phyloP scores from a whole-genome alignment of 78 protist species.

The Speleostelium caveatum region DNA sequence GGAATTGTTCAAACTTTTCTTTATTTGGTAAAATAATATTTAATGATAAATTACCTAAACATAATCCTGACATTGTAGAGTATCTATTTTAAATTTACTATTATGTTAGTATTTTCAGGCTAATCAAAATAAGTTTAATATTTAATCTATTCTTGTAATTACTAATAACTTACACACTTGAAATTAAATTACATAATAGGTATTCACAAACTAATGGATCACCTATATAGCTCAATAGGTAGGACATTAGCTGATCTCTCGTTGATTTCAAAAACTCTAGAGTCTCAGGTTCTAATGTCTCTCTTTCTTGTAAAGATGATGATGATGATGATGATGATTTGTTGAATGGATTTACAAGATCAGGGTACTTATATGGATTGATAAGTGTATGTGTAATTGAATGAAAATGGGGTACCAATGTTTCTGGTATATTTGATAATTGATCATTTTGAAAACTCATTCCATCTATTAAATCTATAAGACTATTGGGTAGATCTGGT shows the following conservation, averaged over 20 bases:
- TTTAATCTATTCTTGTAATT: too few species aligned
- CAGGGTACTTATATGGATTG: slow-evolving; percentile 1
- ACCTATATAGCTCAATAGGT: not conserved
- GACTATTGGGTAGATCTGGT: not conserved
- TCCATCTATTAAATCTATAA: not conserved
- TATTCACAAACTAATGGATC: slow-evolving; percentile 40
- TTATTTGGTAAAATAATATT: slow-evolving; percentile 5
- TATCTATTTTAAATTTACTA: not conserved
- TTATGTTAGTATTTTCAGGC: too few species aligned
- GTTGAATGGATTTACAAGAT: not conserved
- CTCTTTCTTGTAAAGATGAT: too few species aligned
- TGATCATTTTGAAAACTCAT: slow-evolving; percentile 32
- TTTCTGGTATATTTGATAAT: slow-evolving; percentile 3
- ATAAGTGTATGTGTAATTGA: slow-evolving; percentile 9
- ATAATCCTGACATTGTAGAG: slow-evolving; percentile 15
- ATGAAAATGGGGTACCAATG: slow-evolving; percentile 52
- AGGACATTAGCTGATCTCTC: slow-evolving; percentile 14
- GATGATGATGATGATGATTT: not conserved
- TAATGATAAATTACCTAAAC: slow-evolving; percentile 64
- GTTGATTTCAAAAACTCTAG: not conserved
- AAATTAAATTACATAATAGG: slow-evolving; percentile 21
- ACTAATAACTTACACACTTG: slow-evolving; percentile 26
- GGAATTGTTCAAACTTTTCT: not conserved
- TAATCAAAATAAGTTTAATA: too few species aligned
- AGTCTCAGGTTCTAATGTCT: not conserved